Conservation (phyloP, 2,329 filamentous ascomycete genomes). For the Fusarium fracticaudum region DNA sequence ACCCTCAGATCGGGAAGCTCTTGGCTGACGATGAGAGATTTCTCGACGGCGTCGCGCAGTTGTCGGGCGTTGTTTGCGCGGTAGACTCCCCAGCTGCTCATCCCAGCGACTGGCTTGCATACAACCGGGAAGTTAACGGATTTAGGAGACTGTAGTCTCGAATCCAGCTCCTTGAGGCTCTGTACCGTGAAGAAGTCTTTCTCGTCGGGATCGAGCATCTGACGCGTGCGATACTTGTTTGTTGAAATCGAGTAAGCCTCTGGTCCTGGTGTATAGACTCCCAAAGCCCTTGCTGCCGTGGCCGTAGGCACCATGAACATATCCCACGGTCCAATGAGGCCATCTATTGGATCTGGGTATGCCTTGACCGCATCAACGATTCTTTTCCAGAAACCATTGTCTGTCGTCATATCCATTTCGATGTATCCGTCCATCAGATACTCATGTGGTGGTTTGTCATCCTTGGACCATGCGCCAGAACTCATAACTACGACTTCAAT, state of each 20-base stretch:
- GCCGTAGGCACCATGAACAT: background rate
- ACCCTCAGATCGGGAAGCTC: background rate
- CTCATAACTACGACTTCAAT: background rate
- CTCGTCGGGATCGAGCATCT: background rate
- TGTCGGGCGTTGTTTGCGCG: background rate
- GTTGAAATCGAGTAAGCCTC: background rate
- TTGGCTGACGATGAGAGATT: background rate
- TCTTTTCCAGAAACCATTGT: background rate
- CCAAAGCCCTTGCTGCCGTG: background rate
- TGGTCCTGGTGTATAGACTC: background rate
- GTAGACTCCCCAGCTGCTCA: background rate
- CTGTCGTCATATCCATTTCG: background rate
- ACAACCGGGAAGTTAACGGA: background rate
- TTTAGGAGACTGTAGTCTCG: background rate
- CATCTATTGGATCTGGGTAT: background rate
- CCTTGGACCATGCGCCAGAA: background rate
- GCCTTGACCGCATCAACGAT: background rate
- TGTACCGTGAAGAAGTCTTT: background rate
- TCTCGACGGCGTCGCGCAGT: background rate
- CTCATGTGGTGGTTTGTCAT: background rate
- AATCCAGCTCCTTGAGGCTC: background rate
- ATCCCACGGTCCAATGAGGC: background rate
- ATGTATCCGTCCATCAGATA: background rate
- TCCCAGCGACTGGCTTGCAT: background rate
- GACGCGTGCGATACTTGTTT: background rate